Evolutionary conservation across 441 rosid species (phyloP), one percentile per base, ranked within the genome.

Genomic region (Viola pubescens): DNA sequence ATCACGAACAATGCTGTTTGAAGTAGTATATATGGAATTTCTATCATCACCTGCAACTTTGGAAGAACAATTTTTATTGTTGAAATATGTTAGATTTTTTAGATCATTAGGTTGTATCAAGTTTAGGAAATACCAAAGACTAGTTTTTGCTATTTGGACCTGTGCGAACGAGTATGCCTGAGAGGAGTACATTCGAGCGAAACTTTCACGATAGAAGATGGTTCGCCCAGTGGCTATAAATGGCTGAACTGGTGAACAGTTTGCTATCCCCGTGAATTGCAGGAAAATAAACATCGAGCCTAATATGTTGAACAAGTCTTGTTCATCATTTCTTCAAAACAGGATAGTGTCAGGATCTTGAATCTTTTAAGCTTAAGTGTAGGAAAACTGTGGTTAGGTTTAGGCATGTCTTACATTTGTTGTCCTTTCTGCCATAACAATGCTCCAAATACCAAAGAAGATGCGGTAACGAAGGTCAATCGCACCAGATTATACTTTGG

Each of bases 111-210:
- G 1, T 43, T 43, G n/a, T n/a, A n/a, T n/a, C n/a, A n/a, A n/a
- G 46, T 43, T 5, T 43, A 9, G 6, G 4, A 46, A 46, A 46
- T 8, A 8, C 48, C 3, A n/a, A 5, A 43, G 48, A 0, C 2
- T 46, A 10, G 3, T 46, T 5, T 8, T n/a, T n/a, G n/a, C n/a
- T n/a, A n/a, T 19, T 39, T 52, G 37, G 16, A 78, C 79, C 79
- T 78, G 77, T 48, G 82, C 64, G 54, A 65, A 58, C 37, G 80
- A 62, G 50, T 70, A 68, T 19, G 78, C 70, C 76, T 65, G 56
- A 5, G 77, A 67, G 44, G 79, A 70, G 61, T 75, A 78, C 79
- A 75, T 75, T 51, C 75, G 73, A 4, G 77, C 67, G 48, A 78
- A 78, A 65, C 70, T 73, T 64, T 78, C 82, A n/a, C 78, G 62